Evolutionary conservation across 1,139 yeast genomes (phyloP).

Genomic region (Hyphopichia fennica): DNA sequence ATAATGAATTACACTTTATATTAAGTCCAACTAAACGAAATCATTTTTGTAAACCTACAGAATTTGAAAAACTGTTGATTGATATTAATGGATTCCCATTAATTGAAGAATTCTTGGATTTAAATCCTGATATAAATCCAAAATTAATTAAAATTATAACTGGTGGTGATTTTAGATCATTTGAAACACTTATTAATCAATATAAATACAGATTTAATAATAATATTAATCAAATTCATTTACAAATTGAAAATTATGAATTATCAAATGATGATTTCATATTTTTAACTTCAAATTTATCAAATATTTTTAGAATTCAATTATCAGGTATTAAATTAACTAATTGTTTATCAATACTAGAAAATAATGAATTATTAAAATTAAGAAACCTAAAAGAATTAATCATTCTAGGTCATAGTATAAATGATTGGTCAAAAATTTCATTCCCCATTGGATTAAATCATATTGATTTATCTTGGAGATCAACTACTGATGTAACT

Average conservation of each 20-base stretch:
- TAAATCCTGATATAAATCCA: slow-evolving; percentile 30
- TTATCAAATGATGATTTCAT: slow-evolving; percentile 19
- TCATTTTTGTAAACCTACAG: slow-evolving; percentile 19
- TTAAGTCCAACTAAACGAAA: slow-evolving; percentile 33
- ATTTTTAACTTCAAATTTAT: slow-evolving; percentile 21
- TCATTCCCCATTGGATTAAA: slow-evolving; percentile 21
- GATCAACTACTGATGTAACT: slow-evolving; percentile 13
- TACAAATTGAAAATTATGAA: slow-evolving; percentile 28
- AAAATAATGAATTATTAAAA: slow-evolving; percentile 7
- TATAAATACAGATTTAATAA: slow-evolving; percentile 16
- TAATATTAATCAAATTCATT: slow-evolving; percentile 18
- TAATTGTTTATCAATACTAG: slow-evolving; percentile 9
- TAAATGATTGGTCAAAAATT: slow-evolving; percentile 28
- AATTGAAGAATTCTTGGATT: slow-evolving; percentile 30
- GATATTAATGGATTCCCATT: slow-evolving; percentile 31
- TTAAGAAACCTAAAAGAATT: slow-evolving; percentile 21
- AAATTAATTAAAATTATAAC: slow-evolving; percentile 25
- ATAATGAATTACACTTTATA: slow-evolving; percentile 33
- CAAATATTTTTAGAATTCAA: slow-evolving; percentile 32
- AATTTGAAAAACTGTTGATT: slow-evolving; percentile 16
- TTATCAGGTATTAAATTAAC: slow-evolving; percentile 24
- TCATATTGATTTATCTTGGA: slow-evolving; percentile 41
- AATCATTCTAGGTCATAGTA: slow-evolving; percentile 34
- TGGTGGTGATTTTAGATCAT: slow-evolving; percentile 33
- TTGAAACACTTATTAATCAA: slow-evolving; percentile 22